phyloP scores from a whole-genome alignment of 257 asterid species.

The Mitragyna speciosa region DNA sequence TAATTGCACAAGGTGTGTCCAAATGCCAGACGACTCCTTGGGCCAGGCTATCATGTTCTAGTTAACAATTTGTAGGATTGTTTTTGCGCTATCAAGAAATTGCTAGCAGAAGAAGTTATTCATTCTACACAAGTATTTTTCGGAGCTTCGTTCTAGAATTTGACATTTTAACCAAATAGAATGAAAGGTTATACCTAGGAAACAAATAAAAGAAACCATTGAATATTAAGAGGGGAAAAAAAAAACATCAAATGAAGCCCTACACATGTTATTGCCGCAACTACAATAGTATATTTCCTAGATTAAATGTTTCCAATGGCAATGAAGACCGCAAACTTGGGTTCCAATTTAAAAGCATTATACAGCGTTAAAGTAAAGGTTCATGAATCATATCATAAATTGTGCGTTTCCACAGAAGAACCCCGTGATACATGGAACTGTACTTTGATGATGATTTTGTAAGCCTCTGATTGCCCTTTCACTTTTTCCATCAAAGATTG shows the following conservation, averaged over 20 bases:
- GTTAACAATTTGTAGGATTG: not conserved
- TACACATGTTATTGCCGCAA: not conserved
- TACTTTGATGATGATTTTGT: not conserved
- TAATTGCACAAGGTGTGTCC: not conserved
- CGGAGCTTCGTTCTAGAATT: not conserved
- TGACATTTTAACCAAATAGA: too few species aligned
- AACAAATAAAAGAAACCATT: not conserved
- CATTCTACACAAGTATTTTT: not conserved
- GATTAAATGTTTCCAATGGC: not conserved
- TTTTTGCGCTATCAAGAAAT: not conserved
- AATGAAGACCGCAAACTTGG: not conserved
- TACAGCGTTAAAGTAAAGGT: not conserved
- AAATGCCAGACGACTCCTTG: not conserved
- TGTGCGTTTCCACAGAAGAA: not conserved
- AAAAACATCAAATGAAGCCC: not conserved
- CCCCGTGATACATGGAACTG: constrained; percentile 2
- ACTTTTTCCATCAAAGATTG: not conserved
- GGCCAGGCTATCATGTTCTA: not conserved
- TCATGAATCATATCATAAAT: constrained; percentile 9
- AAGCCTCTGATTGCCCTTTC: not conserved
- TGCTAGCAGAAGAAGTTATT: not conserved
- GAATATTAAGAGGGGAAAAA: not conserved
- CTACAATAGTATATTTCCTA: too few species aligned
- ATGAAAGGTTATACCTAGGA: too few species aligned
- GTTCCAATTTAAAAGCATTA: not conserved